Evolutionary conservation across 2,329 filamentous ascomycete species (phyloP).

Genomic region (Albophoma yamanashiensis): DNA sequence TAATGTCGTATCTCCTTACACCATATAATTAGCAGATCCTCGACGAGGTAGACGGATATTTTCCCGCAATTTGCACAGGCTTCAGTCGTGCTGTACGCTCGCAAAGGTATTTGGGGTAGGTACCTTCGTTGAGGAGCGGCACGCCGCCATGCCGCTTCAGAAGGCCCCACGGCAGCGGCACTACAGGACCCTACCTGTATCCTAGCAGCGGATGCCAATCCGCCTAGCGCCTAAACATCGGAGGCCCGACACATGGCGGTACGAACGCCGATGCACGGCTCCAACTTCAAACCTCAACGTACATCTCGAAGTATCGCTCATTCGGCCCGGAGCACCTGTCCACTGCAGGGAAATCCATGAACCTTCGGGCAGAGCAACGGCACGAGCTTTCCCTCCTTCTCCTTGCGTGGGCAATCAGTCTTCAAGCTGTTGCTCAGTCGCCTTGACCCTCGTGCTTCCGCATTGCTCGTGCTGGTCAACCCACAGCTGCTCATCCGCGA

Average conservation of each 20-base stretch:
- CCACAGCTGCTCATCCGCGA: neutral
- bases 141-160: neutral
- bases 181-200: no score
- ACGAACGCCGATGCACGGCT: neutral
- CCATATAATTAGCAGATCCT: no score
- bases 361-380: neutral
- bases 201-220: no score
- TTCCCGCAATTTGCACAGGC: no score
- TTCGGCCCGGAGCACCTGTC: neutral
- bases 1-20: no score
- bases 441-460: neutral
- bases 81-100: no score
- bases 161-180: neutral
- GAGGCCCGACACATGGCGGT: neutral
- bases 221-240: neutral
- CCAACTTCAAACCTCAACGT: neutral
- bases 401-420: neutral
- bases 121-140: no score
- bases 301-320: neutral
- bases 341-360: neutral
- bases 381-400: neutral
- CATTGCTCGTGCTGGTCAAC: neutral
- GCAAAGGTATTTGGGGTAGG: no score
- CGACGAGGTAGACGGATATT: no score
- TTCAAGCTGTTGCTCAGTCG: neutral